Evolutionary conservation across 129 eudicot genomes (phyloP).

Genomic region (Arctium minus): DNA sequence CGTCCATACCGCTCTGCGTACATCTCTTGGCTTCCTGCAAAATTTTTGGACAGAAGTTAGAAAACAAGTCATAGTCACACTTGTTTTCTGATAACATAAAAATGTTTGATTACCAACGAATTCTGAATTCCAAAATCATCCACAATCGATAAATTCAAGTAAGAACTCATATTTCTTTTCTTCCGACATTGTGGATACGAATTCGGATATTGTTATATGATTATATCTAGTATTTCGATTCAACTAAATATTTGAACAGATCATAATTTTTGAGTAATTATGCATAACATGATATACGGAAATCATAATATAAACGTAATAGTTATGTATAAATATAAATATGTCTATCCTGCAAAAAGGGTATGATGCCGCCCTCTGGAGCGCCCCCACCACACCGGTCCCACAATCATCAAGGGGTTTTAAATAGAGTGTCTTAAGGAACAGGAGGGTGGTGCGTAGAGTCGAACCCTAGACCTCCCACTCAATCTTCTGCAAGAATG

Average conservation of each 20-base stretch:
- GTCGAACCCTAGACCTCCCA: too few relatives aligned
- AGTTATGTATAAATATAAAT: not conserved
- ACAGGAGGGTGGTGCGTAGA: too few relatives aligned
- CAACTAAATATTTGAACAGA: not conserved
- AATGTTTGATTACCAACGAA: too few relatives aligned
- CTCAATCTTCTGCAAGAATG: too few relatives aligned
- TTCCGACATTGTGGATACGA: not conserved
- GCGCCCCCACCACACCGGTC: too few relatives aligned
- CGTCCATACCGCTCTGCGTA: conserved; percentile 72
- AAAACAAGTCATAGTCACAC: too few relatives aligned
- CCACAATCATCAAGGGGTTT: too few relatives aligned
- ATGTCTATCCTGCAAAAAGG: not conserved
- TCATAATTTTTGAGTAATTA: not conserved
- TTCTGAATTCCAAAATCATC: not conserved
- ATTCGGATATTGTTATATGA: not conserved
- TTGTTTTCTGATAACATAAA: too few relatives aligned
- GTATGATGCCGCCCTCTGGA: too few relatives aligned
- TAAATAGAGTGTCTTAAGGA: too few relatives aligned
- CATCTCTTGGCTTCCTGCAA: conserved; percentile 70
- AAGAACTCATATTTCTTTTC: not conserved
- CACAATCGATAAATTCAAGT: not conserved
- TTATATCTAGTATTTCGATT: not conserved
- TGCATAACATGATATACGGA: not conserved
- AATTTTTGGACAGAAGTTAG: not conserved
- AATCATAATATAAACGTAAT: not conserved